These are phyloP conservation scores for Curvularia sp. DNA, from an alignment of 2,329 filamentous ascomycete species.

Conservation along the genomic window DNA sequence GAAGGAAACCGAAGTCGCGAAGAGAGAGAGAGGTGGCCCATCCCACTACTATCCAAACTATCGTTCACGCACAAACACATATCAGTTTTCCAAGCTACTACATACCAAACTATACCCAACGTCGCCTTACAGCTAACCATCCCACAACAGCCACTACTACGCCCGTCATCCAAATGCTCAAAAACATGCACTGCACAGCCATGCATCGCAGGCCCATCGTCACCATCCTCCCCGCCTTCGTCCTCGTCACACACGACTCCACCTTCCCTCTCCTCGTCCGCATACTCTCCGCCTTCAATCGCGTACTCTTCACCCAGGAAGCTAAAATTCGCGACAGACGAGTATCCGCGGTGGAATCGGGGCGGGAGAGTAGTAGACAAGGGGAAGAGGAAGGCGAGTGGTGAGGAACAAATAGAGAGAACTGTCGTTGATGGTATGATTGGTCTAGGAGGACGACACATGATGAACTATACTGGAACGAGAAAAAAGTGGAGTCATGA, in stretches of 20 bases:
- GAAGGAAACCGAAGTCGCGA: no score
- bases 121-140: no score
- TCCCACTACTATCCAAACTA: no score
- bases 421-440: background rate
- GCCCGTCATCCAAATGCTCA: background rate
- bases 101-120: no score
- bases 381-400: background rate
- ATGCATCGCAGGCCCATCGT: background rate
- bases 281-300: background rate
- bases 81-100: no score
- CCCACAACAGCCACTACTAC: no score
- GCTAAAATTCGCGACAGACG: background rate
- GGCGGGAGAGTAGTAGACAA: background rate
- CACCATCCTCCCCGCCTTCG: background rate
- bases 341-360: background rate
- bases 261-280: background rate
- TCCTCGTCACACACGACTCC: background rate
- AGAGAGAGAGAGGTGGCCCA: no score
- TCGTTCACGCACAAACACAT: no score
- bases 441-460: background rate
- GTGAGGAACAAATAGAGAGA: background rate
- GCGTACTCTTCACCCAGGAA: background rate
- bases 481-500: conserved; percentile 5
- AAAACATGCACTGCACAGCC: background rate
- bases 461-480: conserved; percentile 3